Evolutionary conservation across 768 basidiomycete species (phyloP).

Genomic region (Mycena sanguinolenta): DNA sequence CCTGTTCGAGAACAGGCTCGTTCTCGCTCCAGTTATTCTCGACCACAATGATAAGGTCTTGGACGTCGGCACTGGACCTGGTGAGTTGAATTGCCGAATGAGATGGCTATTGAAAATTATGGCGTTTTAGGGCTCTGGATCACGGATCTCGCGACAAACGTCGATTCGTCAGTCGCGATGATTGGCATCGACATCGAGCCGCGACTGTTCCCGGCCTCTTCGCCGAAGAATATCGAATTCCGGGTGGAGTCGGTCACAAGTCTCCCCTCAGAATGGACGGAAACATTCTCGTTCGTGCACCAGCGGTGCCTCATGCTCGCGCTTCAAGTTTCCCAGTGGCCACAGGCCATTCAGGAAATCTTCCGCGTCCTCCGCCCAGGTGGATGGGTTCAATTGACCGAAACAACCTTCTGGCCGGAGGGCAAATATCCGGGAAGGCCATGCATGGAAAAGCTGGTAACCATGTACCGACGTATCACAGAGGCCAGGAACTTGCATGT

Average conservation of each 20-base stretch:
- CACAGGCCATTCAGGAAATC: conserved; percentile 24
- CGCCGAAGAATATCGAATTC: conserved; percentile 22
- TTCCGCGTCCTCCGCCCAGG: conserved; percentile 34
- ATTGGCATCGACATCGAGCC: conserved; percentile 31
- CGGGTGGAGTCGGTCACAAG: conserved; percentile 11
- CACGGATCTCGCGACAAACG: conserved; percentile 23
- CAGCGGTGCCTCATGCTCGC: conserved; percentile 28
- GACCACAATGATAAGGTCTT: conserved; percentile 17
- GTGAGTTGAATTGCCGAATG: neutral
- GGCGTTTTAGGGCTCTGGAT: conserved; percentile 19
- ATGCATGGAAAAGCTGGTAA: conserved; percentile 17
- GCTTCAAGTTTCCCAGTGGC: conserved; percentile 32
- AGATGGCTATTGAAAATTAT: too few relatives aligned
- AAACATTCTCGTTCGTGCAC: conserved; percentile 33
- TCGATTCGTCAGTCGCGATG: conserved; percentile 27
- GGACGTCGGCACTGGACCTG: conserved; percentile 30
- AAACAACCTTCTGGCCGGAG: conserved; percentile 1
- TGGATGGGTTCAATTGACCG: conserved; percentile 33
- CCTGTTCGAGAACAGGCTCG: conserved; percentile 14
- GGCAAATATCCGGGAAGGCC: conserved; percentile 23
- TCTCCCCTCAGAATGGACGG: conserved; percentile 30
- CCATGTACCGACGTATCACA: conserved; percentile 10
- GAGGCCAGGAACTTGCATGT: conserved; percentile 18
- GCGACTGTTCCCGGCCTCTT: conserved; percentile 25
- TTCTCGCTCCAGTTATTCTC: conserved; percentile 24